These are phyloP conservation scores for Blastobotrys elegans DNA, from an alignment of 1,139 yeast genomes.

Conservation along the genomic window DNA sequence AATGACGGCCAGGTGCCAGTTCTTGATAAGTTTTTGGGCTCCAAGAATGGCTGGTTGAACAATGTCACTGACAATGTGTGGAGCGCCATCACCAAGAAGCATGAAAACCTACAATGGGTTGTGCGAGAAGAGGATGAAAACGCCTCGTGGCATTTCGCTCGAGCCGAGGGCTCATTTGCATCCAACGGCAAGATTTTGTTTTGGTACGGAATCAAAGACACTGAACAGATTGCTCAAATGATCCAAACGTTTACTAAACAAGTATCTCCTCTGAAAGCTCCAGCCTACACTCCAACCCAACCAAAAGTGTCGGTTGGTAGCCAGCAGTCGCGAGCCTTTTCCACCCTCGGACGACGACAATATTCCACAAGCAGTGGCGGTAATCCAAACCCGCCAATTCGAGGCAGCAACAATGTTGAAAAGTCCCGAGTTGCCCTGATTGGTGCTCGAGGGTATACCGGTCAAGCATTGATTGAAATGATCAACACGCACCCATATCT, in stretches of 20 bases:
- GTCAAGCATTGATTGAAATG: conserved; percentile 83
- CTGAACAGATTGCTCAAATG: conserved; percentile 58
- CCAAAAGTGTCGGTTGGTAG: conserved; percentile 4
- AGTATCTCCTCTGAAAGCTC: conserved; percentile 21
- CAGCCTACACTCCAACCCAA: conserved; percentile 28
- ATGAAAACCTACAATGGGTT: conserved; percentile 72
- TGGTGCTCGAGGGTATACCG: conserved; percentile 98
- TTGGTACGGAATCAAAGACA: conserved; percentile 84
- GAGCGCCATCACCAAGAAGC: conserved; percentile 73
- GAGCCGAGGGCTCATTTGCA: conserved; percentile 90
- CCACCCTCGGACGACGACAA: conserved; percentile 29
- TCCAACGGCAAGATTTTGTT: conserved; percentile 85
- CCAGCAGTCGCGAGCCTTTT: conserved; percentile 29
- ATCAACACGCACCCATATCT: conserved; percentile 83
- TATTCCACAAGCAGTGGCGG: conserved; percentile 35
- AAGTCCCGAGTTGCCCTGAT: conserved; percentile 80
- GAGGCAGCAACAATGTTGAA: conserved; percentile 54
- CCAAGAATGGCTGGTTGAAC: conserved; percentile 94
- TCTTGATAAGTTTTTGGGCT: conserved; percentile 80
- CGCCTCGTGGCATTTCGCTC: conserved; percentile 85
- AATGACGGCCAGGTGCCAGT: conserved; percentile 51
- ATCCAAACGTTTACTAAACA: conserved; percentile 50
- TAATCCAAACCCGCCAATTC: conserved; percentile 71
- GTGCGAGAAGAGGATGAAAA: conserved; percentile 89
- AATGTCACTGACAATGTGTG: conserved; percentile 95